phyloP scores from a whole-genome alignment of 2,329 filamentous ascomycete species.

The Lasiodiplodia sp. region DNA sequence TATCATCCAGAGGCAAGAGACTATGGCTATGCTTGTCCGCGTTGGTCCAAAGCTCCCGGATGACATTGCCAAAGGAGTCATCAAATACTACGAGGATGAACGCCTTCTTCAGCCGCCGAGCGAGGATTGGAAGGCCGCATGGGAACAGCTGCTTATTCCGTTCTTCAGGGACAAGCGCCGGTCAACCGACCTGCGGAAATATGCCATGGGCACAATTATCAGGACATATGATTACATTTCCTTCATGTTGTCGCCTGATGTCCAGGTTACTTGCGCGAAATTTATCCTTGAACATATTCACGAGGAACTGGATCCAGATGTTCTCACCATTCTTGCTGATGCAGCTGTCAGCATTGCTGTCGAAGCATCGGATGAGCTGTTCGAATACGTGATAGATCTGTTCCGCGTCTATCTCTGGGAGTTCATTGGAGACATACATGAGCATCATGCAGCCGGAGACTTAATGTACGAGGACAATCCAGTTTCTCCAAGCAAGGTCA shows the following conservation, averaged over 20 bases:
- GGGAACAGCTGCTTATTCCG: constrained; percentile 61
- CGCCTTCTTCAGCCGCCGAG: constrained; percentile 77
- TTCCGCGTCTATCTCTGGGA: constrained; percentile 48
- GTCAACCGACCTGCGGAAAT: constrained; percentile 64
- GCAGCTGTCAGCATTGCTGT: constrained; percentile 71
- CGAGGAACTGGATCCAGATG: constrained; percentile 68
- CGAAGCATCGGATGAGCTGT: constrained; percentile 65
- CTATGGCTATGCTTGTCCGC: constrained; percentile 71
- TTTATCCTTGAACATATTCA: constrained; percentile 68
- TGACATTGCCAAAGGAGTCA: constrained; percentile 67
- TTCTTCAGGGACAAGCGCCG: constrained; percentile 28
- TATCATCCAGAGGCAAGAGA: constrained; percentile 69
- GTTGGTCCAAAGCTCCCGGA: constrained; percentile 70
- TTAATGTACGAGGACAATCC: constrained; percentile 30
- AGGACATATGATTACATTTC: constrained; percentile 59
- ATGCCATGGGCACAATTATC: constrained; percentile 66
- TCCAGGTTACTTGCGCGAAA: constrained; percentile 65
- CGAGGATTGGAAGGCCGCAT: constrained; percentile 70
- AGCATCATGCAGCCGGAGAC: constrained; percentile 32
- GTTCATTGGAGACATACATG: constrained; percentile 36
- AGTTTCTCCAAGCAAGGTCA: constrained; percentile 71
- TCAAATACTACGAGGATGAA: constrained; percentile 73
- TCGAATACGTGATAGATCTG: constrained; percentile 56
- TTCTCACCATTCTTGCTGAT: constrained; percentile 70
- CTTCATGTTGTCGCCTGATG: constrained; percentile 65